A percentile compares a stretch with the other conserved stretches of the same genome.
Conservation (phyloP, 345 rosid genomes). For the Raphanus raphanistrum region DNA sequence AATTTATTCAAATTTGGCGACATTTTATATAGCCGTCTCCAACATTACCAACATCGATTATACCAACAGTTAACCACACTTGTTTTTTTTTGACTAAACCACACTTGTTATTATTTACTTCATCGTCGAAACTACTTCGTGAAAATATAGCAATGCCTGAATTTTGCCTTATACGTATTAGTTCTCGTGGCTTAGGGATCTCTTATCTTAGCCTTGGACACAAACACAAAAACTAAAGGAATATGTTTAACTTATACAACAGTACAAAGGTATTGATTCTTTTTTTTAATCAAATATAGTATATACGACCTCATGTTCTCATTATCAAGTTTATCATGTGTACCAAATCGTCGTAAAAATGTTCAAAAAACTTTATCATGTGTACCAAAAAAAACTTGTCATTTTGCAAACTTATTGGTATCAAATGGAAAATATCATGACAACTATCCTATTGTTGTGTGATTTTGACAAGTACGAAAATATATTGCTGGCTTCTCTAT, state of each 20-base stretch:
- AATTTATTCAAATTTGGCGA: neutral
- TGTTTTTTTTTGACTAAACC: too few species aligned
- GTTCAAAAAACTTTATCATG: neutral
- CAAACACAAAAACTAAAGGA: neutral
- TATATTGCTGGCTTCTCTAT: conserved; percentile 7
- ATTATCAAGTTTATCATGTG: neutral
- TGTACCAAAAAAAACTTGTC: neutral
- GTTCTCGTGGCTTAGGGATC: neutral
- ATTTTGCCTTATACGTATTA: neutral
- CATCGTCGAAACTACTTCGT: neutral
- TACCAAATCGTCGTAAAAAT: neutral
- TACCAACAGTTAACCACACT: neutral
- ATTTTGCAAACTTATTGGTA: neutral
- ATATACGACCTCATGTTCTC: neutral
- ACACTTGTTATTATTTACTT: neutral
- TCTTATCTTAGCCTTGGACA: neutral
- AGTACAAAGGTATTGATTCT: neutral
- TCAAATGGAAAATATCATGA: neutral
- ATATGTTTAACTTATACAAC: neutral
- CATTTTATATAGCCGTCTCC: neutral
- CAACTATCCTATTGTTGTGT: conserved; percentile 5
- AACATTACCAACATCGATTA: neutral
- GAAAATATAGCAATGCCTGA: neutral
- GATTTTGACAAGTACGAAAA: conserved; percentile 24
- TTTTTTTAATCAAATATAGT: neutral